Percentiles rank a stretch among this genome's conserved stretches.
phyloP scores from a whole-genome alignment of 495 filamentous ascomycete species.

The Paragyromitra xinjiangensis region DNA sequence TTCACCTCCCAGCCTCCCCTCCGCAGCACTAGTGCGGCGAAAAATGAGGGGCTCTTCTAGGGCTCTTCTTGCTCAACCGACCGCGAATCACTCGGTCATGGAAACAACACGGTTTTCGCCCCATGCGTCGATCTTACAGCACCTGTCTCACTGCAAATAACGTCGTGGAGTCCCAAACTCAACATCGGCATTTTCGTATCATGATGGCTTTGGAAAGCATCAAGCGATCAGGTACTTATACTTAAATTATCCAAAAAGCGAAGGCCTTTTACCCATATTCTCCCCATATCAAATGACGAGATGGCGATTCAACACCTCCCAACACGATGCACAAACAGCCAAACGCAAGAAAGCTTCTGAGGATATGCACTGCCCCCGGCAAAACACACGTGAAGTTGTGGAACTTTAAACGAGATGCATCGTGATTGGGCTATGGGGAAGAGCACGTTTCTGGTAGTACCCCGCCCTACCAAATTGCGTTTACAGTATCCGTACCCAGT shows the following conservation, averaged over 20 bases:
- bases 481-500: constrained; percentile 4
- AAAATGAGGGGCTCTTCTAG: constrained; percentile 53
- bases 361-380: constrained; percentile 43
- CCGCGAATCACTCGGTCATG: constrained; percentile 36
- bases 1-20: constrained; percentile 30
- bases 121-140: constrained; percentile 51
- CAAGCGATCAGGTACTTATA: constrained; percentile 15
- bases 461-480: constrained; percentile 40
- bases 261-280: constrained; percentile 34
- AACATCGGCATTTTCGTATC: constrained; percentile 23
- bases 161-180: constrained; percentile 29
- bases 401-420: constrained; percentile 49
- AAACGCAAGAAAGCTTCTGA: constrained; percentile 35
- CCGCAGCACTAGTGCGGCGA: constrained; percentile 46
- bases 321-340: constrained; percentile 33
- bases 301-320: constrained; percentile 35
- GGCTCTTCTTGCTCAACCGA: constrained; percentile 35
- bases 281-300: constrained; percentile 17
- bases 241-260: constrained; percentile 33
- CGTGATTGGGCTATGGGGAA: constrained; percentile 32
- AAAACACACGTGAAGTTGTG: constrained; percentile 49
- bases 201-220: constrained; percentile 20
- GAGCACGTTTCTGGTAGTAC: constrained; percentile 37
- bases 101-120: constrained; percentile 45
- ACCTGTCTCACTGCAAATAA: constrained; percentile 41